Percentiles rank a stretch among this genome's conserved stretches.
Conservation (phyloP, 1,284 basidiomycete genomes). For the Blastosporella zonata region DNA sequence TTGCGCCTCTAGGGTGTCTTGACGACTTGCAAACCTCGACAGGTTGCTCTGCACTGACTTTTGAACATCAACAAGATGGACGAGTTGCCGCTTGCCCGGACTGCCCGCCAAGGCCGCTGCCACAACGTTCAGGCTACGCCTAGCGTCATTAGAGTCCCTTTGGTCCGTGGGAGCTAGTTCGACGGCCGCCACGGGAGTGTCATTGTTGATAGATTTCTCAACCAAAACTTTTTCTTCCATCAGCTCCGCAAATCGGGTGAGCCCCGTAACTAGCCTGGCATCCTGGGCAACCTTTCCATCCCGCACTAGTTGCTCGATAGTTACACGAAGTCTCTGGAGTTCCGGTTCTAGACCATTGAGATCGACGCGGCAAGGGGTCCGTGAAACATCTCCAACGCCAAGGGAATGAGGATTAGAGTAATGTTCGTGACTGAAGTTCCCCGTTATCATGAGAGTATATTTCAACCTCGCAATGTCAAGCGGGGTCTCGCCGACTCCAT, state of each 20-base stretch:
- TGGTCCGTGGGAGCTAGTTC: conserved; percentile 5
- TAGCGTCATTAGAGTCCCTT: conserved; percentile 10
- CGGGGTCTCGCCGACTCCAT: conserved; percentile 53
- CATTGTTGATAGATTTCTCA: conserved; percentile 19
- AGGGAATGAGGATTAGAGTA: not conserved
- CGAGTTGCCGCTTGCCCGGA: conserved; percentile 22
- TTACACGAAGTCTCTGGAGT: conserved; percentile 32
- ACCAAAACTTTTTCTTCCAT: conserved; percentile 31
- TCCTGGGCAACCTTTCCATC: conserved; percentile 32
- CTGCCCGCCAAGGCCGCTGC: conserved; percentile 9
- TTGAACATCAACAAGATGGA: conserved; percentile 30
- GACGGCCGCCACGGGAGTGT: conserved; percentile 7
- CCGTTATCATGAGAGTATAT: conserved; percentile 20
- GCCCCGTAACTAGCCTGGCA: conserved; percentile 31
- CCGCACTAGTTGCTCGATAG: conserved; percentile 30
- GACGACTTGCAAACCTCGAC: not conserved
- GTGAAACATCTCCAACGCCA: not conserved
- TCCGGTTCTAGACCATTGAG: conserved; percentile 26
- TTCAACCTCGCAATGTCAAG: conserved; percentile 39
- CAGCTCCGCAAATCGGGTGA: conserved; percentile 30
- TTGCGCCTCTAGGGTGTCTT: not conserved
- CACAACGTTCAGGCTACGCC: conserved; percentile 19
- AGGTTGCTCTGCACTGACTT: conserved; percentile 27
- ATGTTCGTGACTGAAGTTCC: conserved; percentile 13
- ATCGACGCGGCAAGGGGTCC: conserved; percentile 20